These are phyloP conservation scores for Penicillium cataractarum DNA, from an alignment of 495 filamentous ascomycete genomes.

Conservation along the genomic window DNA sequence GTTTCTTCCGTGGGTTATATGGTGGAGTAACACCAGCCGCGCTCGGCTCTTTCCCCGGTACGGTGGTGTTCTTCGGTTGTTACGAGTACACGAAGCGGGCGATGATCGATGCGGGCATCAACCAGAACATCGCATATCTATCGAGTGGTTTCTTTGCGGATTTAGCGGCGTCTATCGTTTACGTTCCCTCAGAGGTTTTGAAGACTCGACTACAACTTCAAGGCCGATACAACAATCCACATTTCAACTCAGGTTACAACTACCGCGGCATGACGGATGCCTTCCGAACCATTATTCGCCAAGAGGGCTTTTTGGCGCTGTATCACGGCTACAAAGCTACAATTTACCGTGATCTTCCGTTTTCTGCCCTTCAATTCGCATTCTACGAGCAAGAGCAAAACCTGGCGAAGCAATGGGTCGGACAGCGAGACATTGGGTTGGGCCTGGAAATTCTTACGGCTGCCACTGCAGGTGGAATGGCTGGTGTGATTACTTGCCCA, in stretches of 20 bases:
- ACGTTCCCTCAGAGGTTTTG: constrained; percentile 94
- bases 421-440: constrained; percentile 77
- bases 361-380: constrained; percentile 93
- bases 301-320: constrained; percentile 80
- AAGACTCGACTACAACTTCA: constrained; percentile 96
- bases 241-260: constrained; percentile 91
- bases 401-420: constrained; percentile 74
- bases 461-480: constrained; percentile 89
- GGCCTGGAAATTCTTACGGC: constrained; percentile 86
- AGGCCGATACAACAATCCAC: constrained; percentile 91
- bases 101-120: constrained; percentile 81
- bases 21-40: constrained; percentile 88
- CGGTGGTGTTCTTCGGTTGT: constrained; percentile 91
- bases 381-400: constrained; percentile 95
- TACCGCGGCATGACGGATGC: constrained; percentile 82
- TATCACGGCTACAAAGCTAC: constrained; percentile 95
- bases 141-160: constrained; percentile 88
- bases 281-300: constrained; percentile 75
- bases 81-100: constrained; percentile 94
- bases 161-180: constrained; percentile 86
- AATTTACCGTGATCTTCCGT: constrained; percentile 91
- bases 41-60: constrained; percentile 90
- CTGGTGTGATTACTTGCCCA: constrained; percentile 91
- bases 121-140: constrained; percentile 80
- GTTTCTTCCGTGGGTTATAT: constrained; percentile 85